Evolutionary conservation across 2,329 filamentous ascomycete species (phyloP), one percentile per base, ranked within the genome.

Genomic region (Tolypocladium tundrense): DNA sequence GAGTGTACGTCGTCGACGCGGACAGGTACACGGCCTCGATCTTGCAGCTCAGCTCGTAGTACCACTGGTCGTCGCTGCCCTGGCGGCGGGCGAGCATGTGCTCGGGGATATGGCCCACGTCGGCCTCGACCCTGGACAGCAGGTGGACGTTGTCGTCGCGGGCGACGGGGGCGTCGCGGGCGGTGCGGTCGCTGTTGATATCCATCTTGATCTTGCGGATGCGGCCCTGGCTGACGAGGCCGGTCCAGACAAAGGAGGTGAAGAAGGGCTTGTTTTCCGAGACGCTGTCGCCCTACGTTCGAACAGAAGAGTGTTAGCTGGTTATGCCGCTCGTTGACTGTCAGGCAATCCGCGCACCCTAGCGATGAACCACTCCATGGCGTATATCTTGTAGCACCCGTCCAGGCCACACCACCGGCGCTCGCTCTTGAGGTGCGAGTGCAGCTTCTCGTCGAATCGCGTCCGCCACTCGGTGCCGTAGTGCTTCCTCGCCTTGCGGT

Each of bases 281-380:
- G 5, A 78, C 72, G 16, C 59, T 61, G 16, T 76, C 70, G 13
- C 73, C 70, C 69, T 73, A 5, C 1, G 33, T 19, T 11, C 4
- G 11, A 51, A 51, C 5, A 8, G 41, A 21, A 21, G 7, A 42
- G 2, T 4, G n/a, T 43, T 16, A 21, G n/a, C 11, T 24, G 41
- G n/a, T 10, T 19, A 3, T 4, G 3, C 19, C 21, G 19, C 39
- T 10, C 14, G 50, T 37, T 21, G 50, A 35, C n/a, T 50, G 9
- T 4, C 4, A n/a, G 8, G 27, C 7, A 31, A 5, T 10, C 4
- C 31, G 59, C 65, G 58, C 61, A 74, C 74, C 55, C 67, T 64
- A 48, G 66, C 68, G 58, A 77, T 74, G 60, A 77, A 76, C 75
- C 76, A 78, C 37, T 73, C 63, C 74, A 78, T 78, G 4, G 67